A percentile compares a stretch with the other conserved stretches of the same genome.
Conservation (phyloP, 805 yeast genomes). For the Lachancea quebecensis region DNA sequence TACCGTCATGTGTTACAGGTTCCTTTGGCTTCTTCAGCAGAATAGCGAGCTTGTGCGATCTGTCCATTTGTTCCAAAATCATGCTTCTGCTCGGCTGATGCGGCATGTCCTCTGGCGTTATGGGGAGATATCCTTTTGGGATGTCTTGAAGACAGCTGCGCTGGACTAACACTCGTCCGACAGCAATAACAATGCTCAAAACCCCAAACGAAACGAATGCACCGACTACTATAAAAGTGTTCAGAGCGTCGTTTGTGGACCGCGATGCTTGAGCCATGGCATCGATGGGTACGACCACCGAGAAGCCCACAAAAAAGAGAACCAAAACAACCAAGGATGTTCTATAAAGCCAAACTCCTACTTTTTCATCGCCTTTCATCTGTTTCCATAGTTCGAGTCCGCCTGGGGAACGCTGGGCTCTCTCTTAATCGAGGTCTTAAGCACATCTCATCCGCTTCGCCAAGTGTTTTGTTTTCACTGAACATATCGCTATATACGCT, state of each 20-base stretch:
- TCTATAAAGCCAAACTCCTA: conserved; percentile 6
- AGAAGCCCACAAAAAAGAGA: conserved; percentile 45
- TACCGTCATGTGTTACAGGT: conserved; percentile 44
- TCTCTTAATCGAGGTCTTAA: background rate
- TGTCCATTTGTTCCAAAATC: conserved; percentile 36
- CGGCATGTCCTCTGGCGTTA: conserved; percentile 53
- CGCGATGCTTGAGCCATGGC: conserved; percentile 55
- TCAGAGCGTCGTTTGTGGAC: conserved; percentile 57
- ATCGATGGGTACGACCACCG: conserved; percentile 73
- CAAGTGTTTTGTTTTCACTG: background rate
- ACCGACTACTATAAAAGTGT: conserved; percentile 72
- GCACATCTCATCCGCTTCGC: background rate
- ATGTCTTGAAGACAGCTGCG: conserved; percentile 62
- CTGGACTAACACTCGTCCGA: conserved; percentile 52
- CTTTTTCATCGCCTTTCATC: background rate
- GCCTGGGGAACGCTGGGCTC: background rate
- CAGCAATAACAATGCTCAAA: conserved; percentile 42
- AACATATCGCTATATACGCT: too few species aligned
- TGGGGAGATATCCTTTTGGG: conserved; percentile 71
- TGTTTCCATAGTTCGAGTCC: background rate
- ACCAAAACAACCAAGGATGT: conserved; percentile 29
- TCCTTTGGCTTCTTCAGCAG: conserved; percentile 38
- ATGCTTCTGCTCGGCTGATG: conserved; percentile 33
- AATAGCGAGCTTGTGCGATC: conserved; percentile 37
- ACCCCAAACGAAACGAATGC: conserved; percentile 59